Conservation (phyloP, 306 rosid genomes). For the Pueraria montana region DNA sequence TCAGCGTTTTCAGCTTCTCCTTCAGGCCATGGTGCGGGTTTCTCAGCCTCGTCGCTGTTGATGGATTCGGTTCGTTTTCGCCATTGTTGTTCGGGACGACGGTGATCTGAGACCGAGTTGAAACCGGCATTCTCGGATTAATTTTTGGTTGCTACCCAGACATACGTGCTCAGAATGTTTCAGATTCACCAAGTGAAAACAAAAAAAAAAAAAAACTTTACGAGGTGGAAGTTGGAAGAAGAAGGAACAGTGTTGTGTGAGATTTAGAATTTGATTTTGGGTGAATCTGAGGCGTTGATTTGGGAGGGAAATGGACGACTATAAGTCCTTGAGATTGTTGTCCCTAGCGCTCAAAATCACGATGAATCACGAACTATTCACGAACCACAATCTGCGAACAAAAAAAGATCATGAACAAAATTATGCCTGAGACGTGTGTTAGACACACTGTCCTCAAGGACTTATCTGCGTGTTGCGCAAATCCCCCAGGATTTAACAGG, state of each 20-base stretch:
- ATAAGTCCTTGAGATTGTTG: no score
- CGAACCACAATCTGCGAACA: no score
- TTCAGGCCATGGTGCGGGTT: constrained; percentile 92
- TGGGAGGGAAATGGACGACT: constrained; percentile 45
- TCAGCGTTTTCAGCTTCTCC: constrained; percentile 88
- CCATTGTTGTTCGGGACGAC: constrained; percentile 35
- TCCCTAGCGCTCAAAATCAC: no score
- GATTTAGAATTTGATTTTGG: constrained; percentile 48
- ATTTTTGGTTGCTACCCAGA: constrained; percentile 9
- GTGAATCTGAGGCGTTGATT: constrained; percentile 56
- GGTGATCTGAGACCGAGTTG: constrained; percentile 78
- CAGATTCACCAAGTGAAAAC: neutral
- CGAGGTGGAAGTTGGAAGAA: neutral
- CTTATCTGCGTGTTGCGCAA: no score
- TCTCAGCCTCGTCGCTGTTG: constrained; percentile 52
- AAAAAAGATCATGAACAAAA: no score
- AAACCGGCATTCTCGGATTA: constrained; percentile 78
- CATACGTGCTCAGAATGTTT: constrained; percentile 55
- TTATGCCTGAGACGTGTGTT: no score
- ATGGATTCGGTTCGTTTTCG: constrained; percentile 48
- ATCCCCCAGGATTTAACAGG: no score
- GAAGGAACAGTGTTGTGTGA: neutral
- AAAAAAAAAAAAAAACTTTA: neutral
- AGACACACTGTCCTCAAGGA: no score
- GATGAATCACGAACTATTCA: no score